phyloP scores from a whole-genome alignment of 495 filamentous ascomycete species.

The Cudoniella acicularis region DNA sequence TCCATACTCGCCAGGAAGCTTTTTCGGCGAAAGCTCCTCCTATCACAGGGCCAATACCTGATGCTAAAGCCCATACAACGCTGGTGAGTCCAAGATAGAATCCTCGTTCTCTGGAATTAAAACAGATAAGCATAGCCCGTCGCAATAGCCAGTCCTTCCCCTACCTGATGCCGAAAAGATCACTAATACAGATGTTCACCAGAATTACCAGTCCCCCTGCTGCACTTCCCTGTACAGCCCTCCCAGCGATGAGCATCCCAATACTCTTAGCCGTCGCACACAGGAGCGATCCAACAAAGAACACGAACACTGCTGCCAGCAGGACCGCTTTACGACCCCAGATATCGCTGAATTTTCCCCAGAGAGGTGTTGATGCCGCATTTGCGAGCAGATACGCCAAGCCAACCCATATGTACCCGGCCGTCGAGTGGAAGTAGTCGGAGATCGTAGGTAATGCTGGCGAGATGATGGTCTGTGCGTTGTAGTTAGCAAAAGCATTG shows the following conservation, averaged over 20 bases:
- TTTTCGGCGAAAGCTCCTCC: slow-evolving; percentile 65
- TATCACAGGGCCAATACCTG: slow-evolving; percentile 62
- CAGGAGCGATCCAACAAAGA: slow-evolving; percentile 58
- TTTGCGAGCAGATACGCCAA: slow-evolving; percentile 53
- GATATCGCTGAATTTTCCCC: slow-evolving; percentile 58
- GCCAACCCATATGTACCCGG: slow-evolving; percentile 65
- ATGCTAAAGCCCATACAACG: slow-evolving; percentile 64
- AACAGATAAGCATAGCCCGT: not conserved
- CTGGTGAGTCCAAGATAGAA: slow-evolving; percentile 40
- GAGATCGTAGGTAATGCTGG: slow-evolving; percentile 58
- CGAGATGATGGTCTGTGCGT: slow-evolving; percentile 55
- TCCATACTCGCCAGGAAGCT: slow-evolving; percentile 26
- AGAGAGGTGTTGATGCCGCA: slow-evolving; percentile 39
- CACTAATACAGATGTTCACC: slow-evolving; percentile 70
- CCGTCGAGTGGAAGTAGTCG: slow-evolving; percentile 49
- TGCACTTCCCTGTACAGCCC: slow-evolving; percentile 72
- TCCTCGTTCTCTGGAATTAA: slow-evolving; percentile 5
- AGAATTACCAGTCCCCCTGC: slow-evolving; percentile 71
- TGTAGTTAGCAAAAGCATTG: no score
- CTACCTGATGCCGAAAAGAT: slow-evolving; percentile 46
- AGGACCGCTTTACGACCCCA: slow-evolving; percentile 74
- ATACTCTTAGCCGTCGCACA: slow-evolving; percentile 62
- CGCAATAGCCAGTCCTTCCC: not conserved
- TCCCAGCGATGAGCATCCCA: slow-evolving; percentile 65
- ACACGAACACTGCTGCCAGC: slow-evolving; percentile 59